phyloP scores from a whole-genome alignment of 1,139 yeast species.

The Spencermartinsiella ligniputridi region DNA sequence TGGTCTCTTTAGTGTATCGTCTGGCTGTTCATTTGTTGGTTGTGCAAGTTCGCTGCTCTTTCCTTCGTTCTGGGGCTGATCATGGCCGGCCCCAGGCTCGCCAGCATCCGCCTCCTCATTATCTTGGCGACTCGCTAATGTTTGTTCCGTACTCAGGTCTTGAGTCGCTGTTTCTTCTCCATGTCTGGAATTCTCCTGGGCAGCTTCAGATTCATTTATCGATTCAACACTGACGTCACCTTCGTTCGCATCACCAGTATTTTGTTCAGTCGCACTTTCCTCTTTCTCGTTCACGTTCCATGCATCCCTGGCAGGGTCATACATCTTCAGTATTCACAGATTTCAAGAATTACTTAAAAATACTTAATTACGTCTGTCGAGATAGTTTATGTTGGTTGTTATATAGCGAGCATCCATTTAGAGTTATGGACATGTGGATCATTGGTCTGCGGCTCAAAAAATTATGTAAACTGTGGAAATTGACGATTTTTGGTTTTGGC shows the following conservation, averaged over 20 bases:
- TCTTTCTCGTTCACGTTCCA: slow-evolving; percentile 22
- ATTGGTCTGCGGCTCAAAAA: no score
- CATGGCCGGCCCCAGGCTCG: neutral
- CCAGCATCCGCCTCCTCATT: neutral
- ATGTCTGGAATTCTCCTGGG: neutral
- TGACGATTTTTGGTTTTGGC: no score
- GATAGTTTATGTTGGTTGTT: no score
- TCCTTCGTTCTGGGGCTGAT: neutral
- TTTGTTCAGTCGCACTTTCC: neutral
- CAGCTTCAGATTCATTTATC: no score
- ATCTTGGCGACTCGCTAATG: neutral
- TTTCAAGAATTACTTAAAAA: no score
- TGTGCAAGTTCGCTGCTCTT: neutral
- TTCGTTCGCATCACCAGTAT: no score
- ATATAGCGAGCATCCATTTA: no score
- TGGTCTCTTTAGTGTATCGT: neutral
- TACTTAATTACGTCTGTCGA: no score
- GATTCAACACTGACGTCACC: neutral
- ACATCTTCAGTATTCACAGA: no score
- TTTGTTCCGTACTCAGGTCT: neutral
- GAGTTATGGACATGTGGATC: no score
- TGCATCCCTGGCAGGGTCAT: slow-evolving; percentile 33
- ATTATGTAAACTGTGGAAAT: no score
- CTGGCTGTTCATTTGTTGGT: neutral
- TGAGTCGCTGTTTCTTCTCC: neutral